These are phyloP conservation scores for Teunomyces atbi DNA, from an alignment of 805 yeast species.

Conservation along the genomic window DNA sequence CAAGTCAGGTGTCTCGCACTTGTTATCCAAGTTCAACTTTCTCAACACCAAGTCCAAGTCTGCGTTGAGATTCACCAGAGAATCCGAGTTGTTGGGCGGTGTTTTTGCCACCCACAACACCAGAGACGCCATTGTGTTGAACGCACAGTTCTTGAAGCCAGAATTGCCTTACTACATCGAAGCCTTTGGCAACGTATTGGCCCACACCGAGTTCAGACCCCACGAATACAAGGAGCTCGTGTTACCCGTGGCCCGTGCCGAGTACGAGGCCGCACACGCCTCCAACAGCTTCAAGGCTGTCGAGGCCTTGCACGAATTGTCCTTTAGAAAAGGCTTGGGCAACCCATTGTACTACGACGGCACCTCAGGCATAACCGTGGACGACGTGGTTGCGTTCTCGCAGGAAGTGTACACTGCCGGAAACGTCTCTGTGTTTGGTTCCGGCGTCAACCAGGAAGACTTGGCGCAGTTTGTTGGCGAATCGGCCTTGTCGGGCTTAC, in stretches of 20 bases:
- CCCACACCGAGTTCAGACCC: constrained; percentile 71
- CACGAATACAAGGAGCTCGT: constrained; percentile 85
- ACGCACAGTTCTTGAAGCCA: constrained; percentile 80
- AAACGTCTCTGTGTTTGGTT: constrained; percentile 68
- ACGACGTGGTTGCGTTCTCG: constrained; percentile 68
- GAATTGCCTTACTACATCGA: constrained; percentile 90
- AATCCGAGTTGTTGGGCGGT: constrained; percentile 92
- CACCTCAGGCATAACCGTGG: constrained; percentile 50
- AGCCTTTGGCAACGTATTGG: constrained; percentile 71
- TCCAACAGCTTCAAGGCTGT: constrained; percentile 60
- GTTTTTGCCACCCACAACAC: constrained; percentile 63
- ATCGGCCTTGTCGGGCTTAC: constrained; percentile 61
- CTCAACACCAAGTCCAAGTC: constrained; percentile 79
- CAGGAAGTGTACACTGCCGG: constrained; percentile 63
- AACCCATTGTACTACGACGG: constrained; percentile 77
- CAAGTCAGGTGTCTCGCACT: constrained; percentile 80
- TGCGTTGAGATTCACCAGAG: constrained; percentile 90
- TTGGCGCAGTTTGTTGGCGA: constrained; percentile 65
- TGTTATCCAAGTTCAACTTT: constrained; percentile 80
- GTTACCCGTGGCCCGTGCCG: constrained; percentile 71
- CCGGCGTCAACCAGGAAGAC: constrained; percentile 72
- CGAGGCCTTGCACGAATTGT: constrained; percentile 74
- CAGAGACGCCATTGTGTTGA: constrained; percentile 81
- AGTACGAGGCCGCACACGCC: constrained; percentile 50
- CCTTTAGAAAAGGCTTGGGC: constrained; percentile 88